Evolutionary conservation across 2,329 filamentous ascomycete species (phyloP), one percentile per base, ranked within the genome.

Genomic region (Thelonectria rubi): DNA sequence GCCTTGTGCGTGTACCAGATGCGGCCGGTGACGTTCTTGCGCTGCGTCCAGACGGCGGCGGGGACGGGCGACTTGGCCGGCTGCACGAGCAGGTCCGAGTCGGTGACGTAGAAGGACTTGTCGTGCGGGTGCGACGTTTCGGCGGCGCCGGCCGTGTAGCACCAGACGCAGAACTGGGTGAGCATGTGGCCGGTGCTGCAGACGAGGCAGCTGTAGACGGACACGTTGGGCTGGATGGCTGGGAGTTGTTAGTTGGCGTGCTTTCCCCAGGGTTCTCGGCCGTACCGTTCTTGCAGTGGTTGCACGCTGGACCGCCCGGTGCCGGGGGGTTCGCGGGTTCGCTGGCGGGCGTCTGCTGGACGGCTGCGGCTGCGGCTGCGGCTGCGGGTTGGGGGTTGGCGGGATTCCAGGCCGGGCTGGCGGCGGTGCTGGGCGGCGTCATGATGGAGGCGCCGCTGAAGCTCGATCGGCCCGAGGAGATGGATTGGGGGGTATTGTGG

Each of bases 1-100:
- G 55, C 5, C 3, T 71, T 73, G 20, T 74, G 69, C 1, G 62
- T 69, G 17, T 74, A 74, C 69, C 71, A 74, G 1, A 70, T 54
- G 7, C 71, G 64, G 0, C 72, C 71, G 0, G 67, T 63, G 5
- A 69, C 66, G n/a, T 72, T 74, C 58, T 69, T 72, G 18, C 69
- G 66, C 10, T 70, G 60, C 0, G 69, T 68, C 72, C 72, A 74
- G 10, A 65, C 45, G 5, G 68, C 63, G 0, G 66, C 58, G 15
- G 63, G 65, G 1, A 69, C 58, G 8, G 68, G 56, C 17, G 62
- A 63, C 1, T 57, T 58, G 6, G 67, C 48, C 3, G 60, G 54
- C 2, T 70, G 64, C 21, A 72, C 56, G 11, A 59, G 63, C 0
- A 67, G 61, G 15, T 74, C 72, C 9, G 71, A 74, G 21, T 72